Conservation (phyloP, 169 alveolate species). For the Blepharisma undulans region DNA sequence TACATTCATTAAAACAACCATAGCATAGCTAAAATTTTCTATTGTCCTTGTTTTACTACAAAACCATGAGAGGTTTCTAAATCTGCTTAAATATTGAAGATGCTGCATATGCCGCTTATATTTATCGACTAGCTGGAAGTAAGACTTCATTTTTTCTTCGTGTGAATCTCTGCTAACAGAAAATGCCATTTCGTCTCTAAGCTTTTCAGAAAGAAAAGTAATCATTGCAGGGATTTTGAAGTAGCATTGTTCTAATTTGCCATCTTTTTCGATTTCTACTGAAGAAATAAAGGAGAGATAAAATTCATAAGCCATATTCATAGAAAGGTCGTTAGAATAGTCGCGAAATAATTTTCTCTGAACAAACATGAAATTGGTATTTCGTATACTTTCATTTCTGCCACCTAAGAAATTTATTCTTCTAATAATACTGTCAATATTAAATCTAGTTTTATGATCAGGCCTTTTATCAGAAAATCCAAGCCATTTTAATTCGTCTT, state of each 20-base stretch:
- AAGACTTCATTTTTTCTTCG: slow-evolving; percentile 39
- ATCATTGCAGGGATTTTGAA: slow-evolving; percentile 34
- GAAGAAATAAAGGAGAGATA: slow-evolving; percentile 31
- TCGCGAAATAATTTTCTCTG: not conserved
- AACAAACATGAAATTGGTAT: not conserved
- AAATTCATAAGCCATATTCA: slow-evolving; percentile 26
- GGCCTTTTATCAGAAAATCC: not conserved
- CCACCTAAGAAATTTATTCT: slow-evolving; percentile 13
- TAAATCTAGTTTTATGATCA: not conserved
- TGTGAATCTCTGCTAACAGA: slow-evolving; percentile 22
- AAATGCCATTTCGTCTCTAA: not conserved
- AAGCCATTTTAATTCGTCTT: not conserved
- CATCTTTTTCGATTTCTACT: slow-evolving; percentile 34
- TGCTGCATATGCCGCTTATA: slow-evolving; percentile 29
- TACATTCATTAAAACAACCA: not conserved
- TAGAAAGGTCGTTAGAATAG: not conserved
- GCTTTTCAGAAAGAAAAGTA: not conserved
- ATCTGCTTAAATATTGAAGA: not conserved
- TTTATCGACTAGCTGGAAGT: not conserved
- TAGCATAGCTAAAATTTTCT: not conserved
- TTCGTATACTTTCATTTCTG: slow-evolving; percentile 2
- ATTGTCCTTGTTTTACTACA: slow-evolving; percentile 11
- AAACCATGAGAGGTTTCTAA: not conserved
- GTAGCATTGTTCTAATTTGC: slow-evolving; percentile 27
- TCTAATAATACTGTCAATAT: not conserved